Percentiles rank a stretch among this genome's conserved stretches.
phyloP scores from a whole-genome alignment of 768 basidiomycete genomes.

The Phallus indusiatus region DNA sequence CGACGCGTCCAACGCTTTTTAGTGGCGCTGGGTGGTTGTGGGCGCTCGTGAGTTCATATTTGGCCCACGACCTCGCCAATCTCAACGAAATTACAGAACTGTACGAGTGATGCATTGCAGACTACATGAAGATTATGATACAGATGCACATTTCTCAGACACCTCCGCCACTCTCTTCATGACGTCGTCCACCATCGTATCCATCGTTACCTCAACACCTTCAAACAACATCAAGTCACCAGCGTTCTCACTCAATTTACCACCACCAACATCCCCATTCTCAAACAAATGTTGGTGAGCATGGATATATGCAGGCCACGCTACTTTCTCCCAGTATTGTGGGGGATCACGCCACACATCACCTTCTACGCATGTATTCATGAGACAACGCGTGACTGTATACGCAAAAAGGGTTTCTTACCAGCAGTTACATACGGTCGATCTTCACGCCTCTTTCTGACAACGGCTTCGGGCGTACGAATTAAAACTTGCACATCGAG shows the following conservation, averaged over 20 bases:
- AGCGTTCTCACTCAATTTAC: conserved; percentile 40
- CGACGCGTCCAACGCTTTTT: conserved; percentile 1
- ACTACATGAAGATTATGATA: no score
- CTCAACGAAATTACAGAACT: no score
- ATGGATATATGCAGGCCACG: conserved; percentile 85
- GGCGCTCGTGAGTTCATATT: background rate
- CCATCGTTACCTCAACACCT: background rate
- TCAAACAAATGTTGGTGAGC: conserved; percentile 70
- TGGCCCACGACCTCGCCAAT: no score
- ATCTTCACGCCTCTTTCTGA: conserved; percentile 33
- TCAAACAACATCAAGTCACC: conserved; percentile 45
- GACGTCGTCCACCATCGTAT: conserved; percentile 55
- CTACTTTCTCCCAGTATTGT: conserved; percentile 82
- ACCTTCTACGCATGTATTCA: conserved; percentile 49
- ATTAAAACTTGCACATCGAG: conserved; percentile 79
- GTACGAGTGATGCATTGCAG: no score
- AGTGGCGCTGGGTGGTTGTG: background rate
- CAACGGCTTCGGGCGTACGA: conserved; percentile 66
- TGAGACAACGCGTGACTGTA: no score
- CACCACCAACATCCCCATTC: conserved; percentile 65
- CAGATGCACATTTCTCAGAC: no score
- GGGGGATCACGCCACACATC: conserved; percentile 87
- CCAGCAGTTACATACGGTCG: no score
- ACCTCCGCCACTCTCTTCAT: conserved; percentile 30
- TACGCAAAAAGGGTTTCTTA: no score